Evolutionary conservation across 2,329 filamentous ascomycete species (phyloP).

Genomic region (Pseudogymnoascus sp.): DNA sequence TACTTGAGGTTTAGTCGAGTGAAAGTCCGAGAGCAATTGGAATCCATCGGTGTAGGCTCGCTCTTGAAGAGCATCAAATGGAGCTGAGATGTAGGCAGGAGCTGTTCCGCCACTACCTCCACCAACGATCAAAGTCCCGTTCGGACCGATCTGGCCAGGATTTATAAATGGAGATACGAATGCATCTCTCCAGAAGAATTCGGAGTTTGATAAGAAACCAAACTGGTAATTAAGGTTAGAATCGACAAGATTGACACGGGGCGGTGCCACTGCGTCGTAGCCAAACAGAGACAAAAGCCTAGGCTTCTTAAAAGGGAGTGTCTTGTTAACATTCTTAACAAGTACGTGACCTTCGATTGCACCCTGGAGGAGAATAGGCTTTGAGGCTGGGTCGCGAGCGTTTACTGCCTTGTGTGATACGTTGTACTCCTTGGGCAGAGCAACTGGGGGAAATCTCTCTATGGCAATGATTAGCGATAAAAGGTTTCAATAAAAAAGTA

Average conservation of each 20-base stretch:
- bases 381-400: slow-evolving; percentile 42
- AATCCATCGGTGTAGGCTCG: slow-evolving; percentile 47
- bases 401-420: slow-evolving; percentile 45
- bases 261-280: slow-evolving; percentile 41
- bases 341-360: slow-evolving; percentile 57
- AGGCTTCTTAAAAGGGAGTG: slow-evolving; percentile 47
- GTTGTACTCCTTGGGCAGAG: slow-evolving; percentile 42
- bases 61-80: slow-evolving; percentile 45
- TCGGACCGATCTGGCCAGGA: slow-evolving; percentile 33
- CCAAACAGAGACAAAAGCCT: slow-evolving; percentile 50
- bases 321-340: slow-evolving; percentile 53
- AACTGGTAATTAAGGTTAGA: slow-evolving; percentile 54
- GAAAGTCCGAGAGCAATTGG: slow-evolving; percentile 51
- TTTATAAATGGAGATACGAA: not conserved
- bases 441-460: slow-evolving; percentile 40
- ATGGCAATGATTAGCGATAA: slow-evolving; percentile 26
- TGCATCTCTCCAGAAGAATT: slow-evolving; percentile 52
- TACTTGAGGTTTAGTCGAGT: slow-evolving; percentile 39
- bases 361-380: slow-evolving; percentile 43
- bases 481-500: slow-evolving; percentile 38
- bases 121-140: slow-evolving; percentile 39
- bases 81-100: slow-evolving; percentile 41
- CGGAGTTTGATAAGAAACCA: slow-evolving; percentile 25
- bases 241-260: slow-evolving; percentile 34
- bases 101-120: slow-evolving; percentile 42